Percentiles rank a stretch among this genome's conserved stretches.
phyloP scores from a whole-genome alignment of 306 rosid genomes.

The Vachellia pachyceras region DNA sequence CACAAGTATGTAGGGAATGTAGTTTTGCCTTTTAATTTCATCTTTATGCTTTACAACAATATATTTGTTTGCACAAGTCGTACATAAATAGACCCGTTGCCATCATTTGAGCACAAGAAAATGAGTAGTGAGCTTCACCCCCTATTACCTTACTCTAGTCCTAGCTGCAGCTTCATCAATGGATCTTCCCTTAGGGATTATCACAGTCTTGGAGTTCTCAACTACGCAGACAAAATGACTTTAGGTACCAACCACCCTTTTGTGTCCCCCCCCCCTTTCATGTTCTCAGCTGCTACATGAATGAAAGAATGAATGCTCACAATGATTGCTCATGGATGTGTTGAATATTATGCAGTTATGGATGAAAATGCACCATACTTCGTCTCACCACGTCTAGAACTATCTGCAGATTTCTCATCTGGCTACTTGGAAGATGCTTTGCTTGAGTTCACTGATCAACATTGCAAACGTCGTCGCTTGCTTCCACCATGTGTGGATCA shows the following conservation, averaged over 20 bases:
- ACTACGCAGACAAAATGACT: conserved; percentile 59
- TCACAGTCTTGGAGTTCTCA: conserved; percentile 70
- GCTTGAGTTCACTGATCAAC: conserved; percentile 60
- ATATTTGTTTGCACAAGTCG: conserved; percentile 39
- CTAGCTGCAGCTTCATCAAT: conserved; percentile 46
- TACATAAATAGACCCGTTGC: conserved; percentile 56
- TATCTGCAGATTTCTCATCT: conserved; percentile 67
- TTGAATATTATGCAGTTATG: conserved; percentile 52
- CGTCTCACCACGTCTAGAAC: conserved; percentile 48
- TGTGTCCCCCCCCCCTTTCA: neutral
- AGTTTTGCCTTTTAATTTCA: neutral
- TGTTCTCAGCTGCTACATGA: neutral
- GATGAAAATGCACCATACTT: conserved; percentile 51
- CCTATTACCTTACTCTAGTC: conserved; percentile 50
- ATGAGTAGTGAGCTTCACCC: conserved; percentile 69
- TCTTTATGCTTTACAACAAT: neutral
- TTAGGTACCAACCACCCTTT: conserved; percentile 51
- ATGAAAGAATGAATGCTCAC: neutral
- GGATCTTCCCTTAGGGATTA: conserved; percentile 73
- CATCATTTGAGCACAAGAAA: conserved; percentile 41
- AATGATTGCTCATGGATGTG: conserved; percentile 38
- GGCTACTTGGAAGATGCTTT: conserved; percentile 96
- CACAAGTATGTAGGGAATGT: no score
- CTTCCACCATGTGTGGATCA: conserved; percentile 39
- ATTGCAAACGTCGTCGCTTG: conserved; percentile 78